These are phyloP conservation scores for Boeremia exigua DNA, from an alignment of 2,329 filamentous ascomycete genomes.

Conservation along the genomic window DNA sequence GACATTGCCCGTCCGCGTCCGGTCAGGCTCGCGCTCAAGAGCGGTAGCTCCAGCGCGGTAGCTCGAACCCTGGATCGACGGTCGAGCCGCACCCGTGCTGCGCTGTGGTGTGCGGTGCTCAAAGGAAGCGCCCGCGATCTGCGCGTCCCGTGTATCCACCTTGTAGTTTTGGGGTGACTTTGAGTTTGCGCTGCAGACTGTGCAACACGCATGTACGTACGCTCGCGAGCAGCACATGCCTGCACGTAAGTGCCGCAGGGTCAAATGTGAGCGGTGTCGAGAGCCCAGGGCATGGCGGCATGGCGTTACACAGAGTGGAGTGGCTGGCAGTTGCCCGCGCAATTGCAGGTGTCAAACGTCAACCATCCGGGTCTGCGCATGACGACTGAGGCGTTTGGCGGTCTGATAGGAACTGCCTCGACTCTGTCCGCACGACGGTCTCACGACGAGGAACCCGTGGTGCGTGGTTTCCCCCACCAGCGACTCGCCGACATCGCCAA, in stretches of 20 bases:
- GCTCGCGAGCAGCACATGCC: background rate
- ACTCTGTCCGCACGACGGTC: too few species aligned
- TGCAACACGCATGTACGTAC: background rate
- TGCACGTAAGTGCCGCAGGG: too few species aligned
- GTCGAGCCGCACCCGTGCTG: too few species aligned
- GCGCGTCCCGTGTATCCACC: constrained; percentile 2
- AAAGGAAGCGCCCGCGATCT: constrained; percentile 15
- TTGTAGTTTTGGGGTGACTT: background rate
- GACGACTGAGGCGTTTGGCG: constrained; percentile 6
- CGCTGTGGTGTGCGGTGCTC: background rate
- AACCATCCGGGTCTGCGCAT: background rate
- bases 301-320: background rate
- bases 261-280: too few species aligned
- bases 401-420: background rate
- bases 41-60: background rate
- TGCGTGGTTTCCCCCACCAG: too few species aligned
- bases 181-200: constrained; percentile 4
- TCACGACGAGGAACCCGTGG: too few species aligned
- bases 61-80: constrained; percentile 2
- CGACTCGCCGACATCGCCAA: too few species aligned
- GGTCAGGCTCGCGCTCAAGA: background rate
- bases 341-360: background rate
- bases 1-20: constrained; percentile 9
- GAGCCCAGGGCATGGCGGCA: background rate
- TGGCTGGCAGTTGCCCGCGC: background rate